These are phyloP conservation scores for Xerocomus spinulosus DNA, from an alignment of 768 basidiomycete species.

Conservation along the genomic window DNA sequence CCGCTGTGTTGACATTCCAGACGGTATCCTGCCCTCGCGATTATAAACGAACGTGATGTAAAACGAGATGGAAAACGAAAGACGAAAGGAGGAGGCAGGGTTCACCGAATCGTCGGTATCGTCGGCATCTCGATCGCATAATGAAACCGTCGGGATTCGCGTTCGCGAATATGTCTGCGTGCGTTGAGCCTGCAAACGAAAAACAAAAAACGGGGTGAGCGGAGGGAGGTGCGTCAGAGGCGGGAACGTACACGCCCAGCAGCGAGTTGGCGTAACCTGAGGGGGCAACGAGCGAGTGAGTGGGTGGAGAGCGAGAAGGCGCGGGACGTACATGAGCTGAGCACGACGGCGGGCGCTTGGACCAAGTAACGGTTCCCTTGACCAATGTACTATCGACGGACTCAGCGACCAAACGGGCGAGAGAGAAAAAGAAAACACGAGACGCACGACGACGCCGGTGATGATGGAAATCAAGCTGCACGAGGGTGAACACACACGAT, in stretches of 20 bases:
- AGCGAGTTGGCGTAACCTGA: conserved; percentile 14
- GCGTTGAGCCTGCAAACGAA: conserved; percentile 5
- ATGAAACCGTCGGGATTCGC: background rate
- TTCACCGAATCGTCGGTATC: background rate
- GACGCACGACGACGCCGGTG: conserved; percentile 7
- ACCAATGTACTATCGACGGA: conserved; percentile 2
- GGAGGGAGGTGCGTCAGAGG: background rate
- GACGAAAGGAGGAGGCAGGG: no score
- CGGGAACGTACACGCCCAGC: conserved; percentile 5
- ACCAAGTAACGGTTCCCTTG: conserved; percentile 11
- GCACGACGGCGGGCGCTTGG: conserved; percentile 2
- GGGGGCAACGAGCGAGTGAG: no score
- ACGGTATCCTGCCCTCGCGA: background rate
- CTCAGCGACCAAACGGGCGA: background rate
- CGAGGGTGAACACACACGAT: background rate
- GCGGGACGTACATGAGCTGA: conserved; percentile 8
- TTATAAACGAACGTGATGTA: background rate
- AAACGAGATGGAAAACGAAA: background rate
- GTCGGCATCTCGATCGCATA: conserved; percentile 8
- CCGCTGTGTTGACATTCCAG: background rate
- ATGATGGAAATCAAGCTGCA: conserved; percentile 8
- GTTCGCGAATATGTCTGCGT: conserved; percentile 7
- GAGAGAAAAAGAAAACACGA: background rate
- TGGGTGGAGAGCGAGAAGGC: background rate
- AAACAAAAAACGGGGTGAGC: no score